Conservation (phyloP, 345 rosid genomes). For the Linum usitatissimum region DNA sequence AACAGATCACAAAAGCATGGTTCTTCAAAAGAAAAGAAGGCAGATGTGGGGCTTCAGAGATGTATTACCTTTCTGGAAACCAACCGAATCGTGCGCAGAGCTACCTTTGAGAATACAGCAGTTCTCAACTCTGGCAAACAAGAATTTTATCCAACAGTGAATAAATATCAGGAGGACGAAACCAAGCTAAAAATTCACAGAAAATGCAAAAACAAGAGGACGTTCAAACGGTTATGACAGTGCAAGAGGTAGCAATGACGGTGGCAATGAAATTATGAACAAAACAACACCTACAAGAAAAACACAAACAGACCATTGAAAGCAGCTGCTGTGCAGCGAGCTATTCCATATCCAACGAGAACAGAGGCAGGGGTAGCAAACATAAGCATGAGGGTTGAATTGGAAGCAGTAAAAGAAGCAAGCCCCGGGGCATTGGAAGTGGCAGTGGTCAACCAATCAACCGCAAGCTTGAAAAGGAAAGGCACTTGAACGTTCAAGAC, state of each 20-base stretch:
- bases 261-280: not conserved
- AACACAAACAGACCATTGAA: conserved; percentile 51
- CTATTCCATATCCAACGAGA: conserved; percentile 85
- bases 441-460: conserved; percentile 74
- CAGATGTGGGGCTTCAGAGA: conserved; percentile 6
- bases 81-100: conserved; percentile 75
- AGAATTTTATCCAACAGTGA: not conserved
- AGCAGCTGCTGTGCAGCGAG: conserved; percentile 70
- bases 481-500: conserved; percentile 90
- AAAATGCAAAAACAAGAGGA: not conserved
- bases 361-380: conserved; percentile 86
- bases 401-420: conserved; percentile 45
- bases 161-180: not conserved
- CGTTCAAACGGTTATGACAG: not conserved
- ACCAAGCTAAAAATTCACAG: not conserved
- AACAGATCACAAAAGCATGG: not conserved
- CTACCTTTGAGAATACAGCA: conserved; percentile 90
- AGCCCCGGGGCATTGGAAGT: conserved; percentile 42
- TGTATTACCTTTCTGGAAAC: conserved; percentile 73
- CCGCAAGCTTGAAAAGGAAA: conserved; percentile 83
- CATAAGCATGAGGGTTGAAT: conserved; percentile 46
- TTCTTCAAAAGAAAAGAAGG: not conserved
- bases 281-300: not conserved
- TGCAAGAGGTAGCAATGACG: not conserved
- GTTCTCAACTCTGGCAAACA: conserved; percentile 75